These are phyloP conservation scores for Lipomyces kockii DNA, from an alignment of 805 yeast genomes.

Conservation along the genomic window DNA sequence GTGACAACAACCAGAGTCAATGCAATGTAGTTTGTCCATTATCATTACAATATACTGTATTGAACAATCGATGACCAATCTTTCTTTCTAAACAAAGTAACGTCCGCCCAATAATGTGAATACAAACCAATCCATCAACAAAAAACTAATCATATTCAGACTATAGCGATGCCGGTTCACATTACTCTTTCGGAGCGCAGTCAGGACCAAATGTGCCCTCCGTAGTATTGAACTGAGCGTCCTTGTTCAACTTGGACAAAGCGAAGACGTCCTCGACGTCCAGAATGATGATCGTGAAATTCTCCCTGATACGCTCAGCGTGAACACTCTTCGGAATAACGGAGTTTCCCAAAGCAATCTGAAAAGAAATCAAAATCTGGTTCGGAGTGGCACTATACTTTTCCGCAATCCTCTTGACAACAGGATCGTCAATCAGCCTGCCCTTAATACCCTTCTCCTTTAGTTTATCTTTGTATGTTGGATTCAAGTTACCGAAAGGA, in stretches of 20 bases:
- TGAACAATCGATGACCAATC: no score
- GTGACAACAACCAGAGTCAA: no score
- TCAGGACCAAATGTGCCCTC: constrained; percentile 6
- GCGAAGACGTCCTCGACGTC: constrained; percentile 11
- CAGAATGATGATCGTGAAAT: not conserved
- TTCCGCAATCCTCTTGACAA: constrained; percentile 58
- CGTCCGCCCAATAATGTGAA: not conserved
- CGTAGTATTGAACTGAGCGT: not conserved
- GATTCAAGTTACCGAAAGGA: constrained; percentile 63
- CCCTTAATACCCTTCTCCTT: not conserved
- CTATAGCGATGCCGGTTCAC: no score
- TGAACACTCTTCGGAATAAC: constrained; percentile 20
- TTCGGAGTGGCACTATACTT: constrained; percentile 56
- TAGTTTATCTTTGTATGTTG: constrained; percentile 5
- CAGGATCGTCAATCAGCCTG: constrained; percentile 53
- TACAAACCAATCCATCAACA: not conserved
- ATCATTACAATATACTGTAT: no score
- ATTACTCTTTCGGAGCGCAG: not conserved
- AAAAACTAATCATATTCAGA: not conserved
- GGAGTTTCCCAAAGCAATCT: constrained; percentile 9
- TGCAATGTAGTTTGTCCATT: no score
- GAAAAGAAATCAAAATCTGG: constrained; percentile 49
- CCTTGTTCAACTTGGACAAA: constrained; percentile 6
- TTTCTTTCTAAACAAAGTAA: no score
- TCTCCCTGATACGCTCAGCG: constrained; percentile 3